These are phyloP conservation scores for Neophaeococcomyces aloes DNA, from an alignment of 2,329 filamentous ascomycete species.

Conservation along the genomic window DNA sequence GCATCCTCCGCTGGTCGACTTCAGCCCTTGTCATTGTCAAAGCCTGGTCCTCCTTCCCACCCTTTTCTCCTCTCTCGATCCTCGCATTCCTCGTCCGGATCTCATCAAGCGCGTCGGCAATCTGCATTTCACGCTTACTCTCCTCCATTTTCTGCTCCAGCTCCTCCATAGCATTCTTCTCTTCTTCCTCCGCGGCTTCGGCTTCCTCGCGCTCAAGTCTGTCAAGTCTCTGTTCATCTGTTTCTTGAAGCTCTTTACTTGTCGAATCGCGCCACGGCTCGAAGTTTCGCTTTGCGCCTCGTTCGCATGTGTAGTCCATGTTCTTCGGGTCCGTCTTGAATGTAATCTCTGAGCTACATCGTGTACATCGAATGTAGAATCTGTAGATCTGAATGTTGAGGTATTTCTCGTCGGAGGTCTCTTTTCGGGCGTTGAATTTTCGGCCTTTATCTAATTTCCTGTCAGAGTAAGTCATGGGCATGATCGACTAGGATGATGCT, in stretches of 20 bases:
- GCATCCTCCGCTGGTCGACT: conserved; percentile 48
- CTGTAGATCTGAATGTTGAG: conserved; percentile 76
- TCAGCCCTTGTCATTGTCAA: conserved; percentile 48
- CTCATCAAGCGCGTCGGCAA: conserved; percentile 90
- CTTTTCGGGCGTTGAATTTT: conserved; percentile 93
- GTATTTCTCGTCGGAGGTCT: conserved; percentile 84
- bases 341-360: conserved; percentile 76
- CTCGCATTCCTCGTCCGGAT: conserved; percentile 85
- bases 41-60: conserved; percentile 48
- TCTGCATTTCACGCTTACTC: conserved; percentile 88
- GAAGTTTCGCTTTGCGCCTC: conserved; percentile 82
- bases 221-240: conserved; percentile 77
- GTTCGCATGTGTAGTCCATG: conserved; percentile 75
- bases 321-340: conserved; percentile 94
- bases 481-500: too few relatives aligned
- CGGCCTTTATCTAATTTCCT: conserved; percentile 55
- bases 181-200: conserved; percentile 53
- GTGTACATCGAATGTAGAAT: conserved; percentile 84
- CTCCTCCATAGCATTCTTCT: conserved; percentile 88
- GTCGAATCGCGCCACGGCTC: conserved; percentile 74
- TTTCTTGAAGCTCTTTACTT: conserved; percentile 53
- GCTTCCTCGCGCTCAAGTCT: conserved; percentile 66
- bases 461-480: conserved; percentile 26
- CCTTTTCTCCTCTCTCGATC: conserved; percentile 64
- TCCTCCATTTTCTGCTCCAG: conserved; percentile 88